These are phyloP conservation scores for Fusarium chaquense DNA, from an alignment of 2,329 filamentous ascomycete genomes.

Conservation along the genomic window DNA sequence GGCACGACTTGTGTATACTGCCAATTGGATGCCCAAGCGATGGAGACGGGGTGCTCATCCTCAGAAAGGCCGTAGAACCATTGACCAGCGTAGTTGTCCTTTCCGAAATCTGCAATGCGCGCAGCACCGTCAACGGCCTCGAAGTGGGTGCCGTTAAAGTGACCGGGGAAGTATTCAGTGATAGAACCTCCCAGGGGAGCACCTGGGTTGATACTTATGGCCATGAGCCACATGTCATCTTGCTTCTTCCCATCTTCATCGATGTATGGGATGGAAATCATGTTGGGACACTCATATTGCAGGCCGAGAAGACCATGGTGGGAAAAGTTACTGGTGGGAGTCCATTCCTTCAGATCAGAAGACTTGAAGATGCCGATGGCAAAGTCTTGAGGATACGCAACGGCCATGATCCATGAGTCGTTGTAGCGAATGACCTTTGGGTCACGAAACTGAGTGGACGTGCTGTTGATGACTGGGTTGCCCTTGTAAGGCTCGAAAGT, in stretches of 20 bases:
- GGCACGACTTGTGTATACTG: conserved; percentile 50
- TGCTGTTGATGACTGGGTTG: conserved; percentile 71
- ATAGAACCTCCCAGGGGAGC: conserved; percentile 68
- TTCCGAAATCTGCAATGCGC: conserved; percentile 52
- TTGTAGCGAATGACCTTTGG: conserved; percentile 73
- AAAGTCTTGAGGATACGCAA: conserved; percentile 65
- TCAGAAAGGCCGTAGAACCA: conserved; percentile 49
- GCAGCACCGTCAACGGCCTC: conserved; percentile 47
- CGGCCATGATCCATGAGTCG: conserved; percentile 68
- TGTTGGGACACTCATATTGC: conserved; percentile 74
- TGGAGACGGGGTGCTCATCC: conserved; percentile 48
- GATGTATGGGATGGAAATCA: conserved; percentile 64
- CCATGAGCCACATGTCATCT: conserved; percentile 56
- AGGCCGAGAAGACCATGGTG: conserved; percentile 63
- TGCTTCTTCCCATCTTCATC: conserved; percentile 51
- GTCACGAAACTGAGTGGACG: conserved; percentile 70
- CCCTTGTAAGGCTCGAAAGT: conserved; percentile 69
- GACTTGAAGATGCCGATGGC: conserved; percentile 72
- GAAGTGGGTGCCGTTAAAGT: conserved; percentile 75
- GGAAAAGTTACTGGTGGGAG: conserved; percentile 64
- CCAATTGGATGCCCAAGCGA: conserved; percentile 55
- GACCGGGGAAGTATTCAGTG: conserved; percentile 67
- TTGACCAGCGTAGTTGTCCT: conserved; percentile 54
- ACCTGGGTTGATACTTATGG: conserved; percentile 68
- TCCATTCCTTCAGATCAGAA: conserved; percentile 69